Evolutionary conservation across 176 grass and related monocot genomes (phyloP).

Genomic region (Tuctoria greenei): DNA sequence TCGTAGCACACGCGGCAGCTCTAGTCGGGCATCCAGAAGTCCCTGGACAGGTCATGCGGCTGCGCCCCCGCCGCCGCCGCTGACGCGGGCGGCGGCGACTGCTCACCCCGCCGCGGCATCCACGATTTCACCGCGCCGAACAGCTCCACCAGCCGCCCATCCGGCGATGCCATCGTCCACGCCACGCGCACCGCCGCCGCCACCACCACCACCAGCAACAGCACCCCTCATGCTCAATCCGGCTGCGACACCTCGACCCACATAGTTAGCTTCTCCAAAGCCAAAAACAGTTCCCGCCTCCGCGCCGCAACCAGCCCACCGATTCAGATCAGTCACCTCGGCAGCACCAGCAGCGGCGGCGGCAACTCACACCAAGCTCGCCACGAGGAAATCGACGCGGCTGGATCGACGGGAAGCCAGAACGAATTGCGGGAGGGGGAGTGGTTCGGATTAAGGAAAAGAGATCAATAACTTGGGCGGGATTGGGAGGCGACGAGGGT

Average conservation of each 20-base stretch:
- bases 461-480: conserved; percentile 6
- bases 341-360: neutral
- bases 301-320: conserved; percentile 1
- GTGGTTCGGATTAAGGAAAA: conserved; percentile 22
- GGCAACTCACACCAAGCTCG: neutral
- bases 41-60: conserved; percentile 52
- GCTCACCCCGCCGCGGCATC: conserved; percentile 71
- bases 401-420: conserved; percentile 30
- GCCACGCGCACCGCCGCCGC: conserved; percentile 47
- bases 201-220: conserved; percentile 17
- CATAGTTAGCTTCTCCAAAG: conserved; percentile 7
- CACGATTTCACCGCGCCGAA: conserved; percentile 69
- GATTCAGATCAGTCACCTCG: conserved; percentile 37
- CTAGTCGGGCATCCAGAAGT: conserved; percentile 99
- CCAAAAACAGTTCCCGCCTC: conserved; percentile 10
- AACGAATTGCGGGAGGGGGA: conserved; percentile 2
- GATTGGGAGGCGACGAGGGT: conserved; percentile 41
- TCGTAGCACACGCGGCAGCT: conserved; percentile 96
- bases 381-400: neutral
- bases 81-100: conserved; percentile 33
- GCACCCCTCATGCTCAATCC: conserved; percentile 47
- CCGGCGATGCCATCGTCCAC: conserved; percentile 67
- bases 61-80: neutral
- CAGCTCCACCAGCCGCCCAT: conserved; percentile 65
- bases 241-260: conserved; percentile 38